phyloP scores from a whole-genome alignment of 1,284 basidiomycete species.

The Ustilago tritici region DNA sequence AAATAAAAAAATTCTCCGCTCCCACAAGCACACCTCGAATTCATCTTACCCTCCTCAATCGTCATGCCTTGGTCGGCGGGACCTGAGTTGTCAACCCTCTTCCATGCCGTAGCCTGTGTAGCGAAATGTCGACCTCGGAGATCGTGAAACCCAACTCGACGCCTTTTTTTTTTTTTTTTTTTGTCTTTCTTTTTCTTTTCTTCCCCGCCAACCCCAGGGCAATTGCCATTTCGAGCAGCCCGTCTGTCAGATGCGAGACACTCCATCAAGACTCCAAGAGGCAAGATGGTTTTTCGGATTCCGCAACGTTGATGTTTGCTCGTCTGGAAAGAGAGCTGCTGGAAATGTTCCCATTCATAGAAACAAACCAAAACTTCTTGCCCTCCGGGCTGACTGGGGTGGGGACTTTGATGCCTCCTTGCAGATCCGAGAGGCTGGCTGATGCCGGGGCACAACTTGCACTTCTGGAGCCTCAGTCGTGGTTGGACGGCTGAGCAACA shows the following conservation, averaged over 20 bases:
- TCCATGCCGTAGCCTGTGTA: not conserved
- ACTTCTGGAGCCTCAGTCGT: too few relatives aligned
- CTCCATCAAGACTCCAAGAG: not conserved
- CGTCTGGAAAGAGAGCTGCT: not conserved
- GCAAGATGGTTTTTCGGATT: not conserved
- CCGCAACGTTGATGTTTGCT: not conserved
- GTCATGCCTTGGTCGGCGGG: not conserved
- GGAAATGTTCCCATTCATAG: slow-evolving; percentile 14
- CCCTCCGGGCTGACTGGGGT: too few relatives aligned
- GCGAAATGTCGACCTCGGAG: not conserved
- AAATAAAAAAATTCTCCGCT: not conserved
- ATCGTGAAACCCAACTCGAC: not conserved
- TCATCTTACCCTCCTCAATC: not conserved
- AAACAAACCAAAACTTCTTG: not conserved
- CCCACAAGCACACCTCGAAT: not conserved
- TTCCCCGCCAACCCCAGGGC: not conserved
- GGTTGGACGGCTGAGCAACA: too few relatives aligned
- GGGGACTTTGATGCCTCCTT: not conserved
- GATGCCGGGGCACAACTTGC: not conserved
- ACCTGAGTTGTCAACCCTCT: not conserved
- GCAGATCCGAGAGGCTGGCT: not conserved
- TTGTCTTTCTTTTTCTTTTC: not conserved
- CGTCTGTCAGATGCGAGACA: not conserved
- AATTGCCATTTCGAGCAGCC: not conserved
- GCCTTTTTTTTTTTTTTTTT: not conserved